Evolutionary conservation across 2,329 filamentous ascomycete species (phyloP).

Genomic region (Didymosphaeria variabile): DNA sequence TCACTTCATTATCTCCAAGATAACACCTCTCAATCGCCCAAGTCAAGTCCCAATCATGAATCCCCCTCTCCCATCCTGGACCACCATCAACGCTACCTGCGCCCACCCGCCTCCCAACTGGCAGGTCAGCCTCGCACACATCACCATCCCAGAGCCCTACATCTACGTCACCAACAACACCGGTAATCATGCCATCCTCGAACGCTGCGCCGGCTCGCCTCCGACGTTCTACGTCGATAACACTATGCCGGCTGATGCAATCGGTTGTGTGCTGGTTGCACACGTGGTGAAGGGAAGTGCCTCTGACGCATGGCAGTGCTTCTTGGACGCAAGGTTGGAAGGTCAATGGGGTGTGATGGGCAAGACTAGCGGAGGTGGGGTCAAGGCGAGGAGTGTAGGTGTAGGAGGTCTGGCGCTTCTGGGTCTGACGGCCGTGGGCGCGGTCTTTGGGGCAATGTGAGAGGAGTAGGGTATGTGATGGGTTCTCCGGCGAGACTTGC

Average conservation of each 20-base stretch:
- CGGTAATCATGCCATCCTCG: slow-evolving; percentile 4
- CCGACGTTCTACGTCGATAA: slow-evolving; percentile 6
- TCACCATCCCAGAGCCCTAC: slow-evolving; percentile 8
- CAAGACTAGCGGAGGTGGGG: background rate
- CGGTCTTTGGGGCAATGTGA: background rate
- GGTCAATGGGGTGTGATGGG: slow-evolving; percentile 3
- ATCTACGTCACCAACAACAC: slow-evolving; percentile 8
- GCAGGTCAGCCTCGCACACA: background rate
- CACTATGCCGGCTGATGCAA: slow-evolving; percentile 5
- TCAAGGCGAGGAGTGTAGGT: background rate
- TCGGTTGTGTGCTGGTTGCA: slow-evolving; percentile 8
- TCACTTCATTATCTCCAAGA: background rate
- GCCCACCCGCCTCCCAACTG: background rate
- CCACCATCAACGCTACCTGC: slow-evolving; percentile 3
- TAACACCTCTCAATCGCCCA: background rate
- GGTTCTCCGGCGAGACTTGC: background rate
- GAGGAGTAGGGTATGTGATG: background rate
- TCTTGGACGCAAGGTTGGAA: slow-evolving; percentile 1
- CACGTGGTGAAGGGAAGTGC: slow-evolving; percentile 4
- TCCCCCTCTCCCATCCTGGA: background rate
- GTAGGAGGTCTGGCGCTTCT: background rate
- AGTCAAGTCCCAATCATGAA: background rate
- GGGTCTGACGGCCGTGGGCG: background rate
- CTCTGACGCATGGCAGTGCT: slow-evolving; percentile 6
- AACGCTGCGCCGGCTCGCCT: slow-evolving; percentile 3